Conservation (phyloP, 345 rosid species). For the Arabis alpina region DNA sequence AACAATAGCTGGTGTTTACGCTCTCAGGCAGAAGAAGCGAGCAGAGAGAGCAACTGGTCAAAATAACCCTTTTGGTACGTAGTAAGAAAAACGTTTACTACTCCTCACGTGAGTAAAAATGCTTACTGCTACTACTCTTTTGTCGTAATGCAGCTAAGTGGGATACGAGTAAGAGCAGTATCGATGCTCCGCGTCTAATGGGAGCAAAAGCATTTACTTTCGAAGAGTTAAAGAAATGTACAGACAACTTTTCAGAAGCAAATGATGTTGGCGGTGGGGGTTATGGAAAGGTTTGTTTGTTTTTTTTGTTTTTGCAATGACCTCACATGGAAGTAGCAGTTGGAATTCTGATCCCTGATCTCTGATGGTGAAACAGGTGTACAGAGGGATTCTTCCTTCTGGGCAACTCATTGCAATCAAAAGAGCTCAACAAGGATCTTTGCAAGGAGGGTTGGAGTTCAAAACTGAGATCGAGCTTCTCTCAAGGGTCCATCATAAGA, state of each 20-base stretch:
- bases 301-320: not conserved
- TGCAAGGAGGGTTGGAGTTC: slow-evolving; percentile 83
- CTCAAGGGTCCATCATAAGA: slow-evolving; percentile 86
- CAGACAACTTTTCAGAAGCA: slow-evolving; percentile 71
- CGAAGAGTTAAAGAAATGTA: slow-evolving; percentile 72
- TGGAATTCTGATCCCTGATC: not conserved
- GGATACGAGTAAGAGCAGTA: slow-evolving; percentile 60
- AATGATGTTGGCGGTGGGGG: slow-evolving; percentile 85
- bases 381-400: slow-evolving; percentile 62
- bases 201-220: slow-evolving; percentile 77
- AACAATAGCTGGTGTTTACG: slow-evolving; percentile 69
- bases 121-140: not conserved
- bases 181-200: slow-evolving; percentile 68
- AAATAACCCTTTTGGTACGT: slow-evolving; percentile 76
- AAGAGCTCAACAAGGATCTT: slow-evolving; percentile 81
- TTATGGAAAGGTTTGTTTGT: slow-evolving; percentile 72
- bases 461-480: slow-evolving; percentile 91
- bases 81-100: slow-evolving; percentile 15
- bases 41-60: slow-evolving; percentile 64
- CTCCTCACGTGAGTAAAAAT: not conserved
- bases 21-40: slow-evolving; percentile 69
- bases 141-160: slow-evolving; percentile 64
- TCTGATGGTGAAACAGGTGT: slow-evolving; percentile 54
- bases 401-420: slow-evolving; percentile 71
- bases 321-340: not conserved